Conservation (phyloP, 2,329 filamentous ascomycete genomes). For the Dactylellina leptospora region DNA sequence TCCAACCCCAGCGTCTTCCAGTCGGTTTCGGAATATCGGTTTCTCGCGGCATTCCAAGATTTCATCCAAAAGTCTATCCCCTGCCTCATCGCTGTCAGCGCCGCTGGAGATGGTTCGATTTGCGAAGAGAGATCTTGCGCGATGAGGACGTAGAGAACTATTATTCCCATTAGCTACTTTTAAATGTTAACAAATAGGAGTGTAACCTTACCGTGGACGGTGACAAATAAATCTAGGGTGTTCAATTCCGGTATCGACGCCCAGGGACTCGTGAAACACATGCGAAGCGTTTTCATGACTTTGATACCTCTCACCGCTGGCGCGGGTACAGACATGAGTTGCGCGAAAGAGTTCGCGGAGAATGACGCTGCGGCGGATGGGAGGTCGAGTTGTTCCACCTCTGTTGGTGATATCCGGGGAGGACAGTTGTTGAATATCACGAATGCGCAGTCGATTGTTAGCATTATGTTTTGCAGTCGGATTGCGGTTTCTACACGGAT, state of each 20-base stretch:
- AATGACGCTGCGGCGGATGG: slow-evolving; percentile 32
- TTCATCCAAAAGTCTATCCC: slow-evolving; percentile 49
- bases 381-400: slow-evolving; percentile 40
- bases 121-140: slow-evolving; percentile 33
- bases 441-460: slow-evolving; percentile 44
- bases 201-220: slow-evolving; percentile 32
- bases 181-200: too few species aligned
- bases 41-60: slow-evolving; percentile 31
- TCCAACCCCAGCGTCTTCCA: slow-evolving; percentile 44
- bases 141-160: slow-evolving; percentile 36
- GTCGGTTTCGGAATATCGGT: slow-evolving; percentile 27
- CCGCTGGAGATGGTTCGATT: slow-evolving; percentile 24
- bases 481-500: slow-evolving; percentile 41
- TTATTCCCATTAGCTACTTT: background rate
- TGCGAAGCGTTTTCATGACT: slow-evolving; percentile 29
- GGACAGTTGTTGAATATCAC: slow-evolving; percentile 45
- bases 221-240: slow-evolving; percentile 37
- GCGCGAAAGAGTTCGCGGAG: slow-evolving; percentile 22
- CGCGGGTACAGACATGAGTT: slow-evolving; percentile 27
- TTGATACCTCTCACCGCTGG: slow-evolving; percentile 37
- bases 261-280: slow-evolving; percentile 27
- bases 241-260: slow-evolving; percentile 25
- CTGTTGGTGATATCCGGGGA: slow-evolving; percentile 23
- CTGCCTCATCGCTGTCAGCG: slow-evolving; percentile 33
- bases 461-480: slow-evolving; percentile 38